These are phyloP conservation scores for Martensiomyces pterosporus DNA, from an alignment of 192 early-diverging fungal genomes.

Conservation along the genomic window DNA sequence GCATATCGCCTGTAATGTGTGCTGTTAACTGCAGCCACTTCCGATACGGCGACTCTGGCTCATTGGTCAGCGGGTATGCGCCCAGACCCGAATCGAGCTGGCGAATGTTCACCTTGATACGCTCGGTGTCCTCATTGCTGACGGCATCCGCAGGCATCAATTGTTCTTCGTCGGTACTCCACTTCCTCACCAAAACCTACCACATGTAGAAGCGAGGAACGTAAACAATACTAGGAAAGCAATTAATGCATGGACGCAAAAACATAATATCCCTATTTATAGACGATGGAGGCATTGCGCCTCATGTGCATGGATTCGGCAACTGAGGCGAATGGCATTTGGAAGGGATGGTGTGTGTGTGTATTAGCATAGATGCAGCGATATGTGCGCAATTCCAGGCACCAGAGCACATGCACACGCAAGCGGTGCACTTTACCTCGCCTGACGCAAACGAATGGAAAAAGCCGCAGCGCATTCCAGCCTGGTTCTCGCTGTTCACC, in stretches of 20 bases:
- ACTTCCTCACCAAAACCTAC: conserved; percentile 76
- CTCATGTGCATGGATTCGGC: too few species aligned
- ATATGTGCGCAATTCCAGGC: too few species aligned
- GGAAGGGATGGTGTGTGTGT: too few species aligned
- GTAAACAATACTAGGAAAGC: too few species aligned
- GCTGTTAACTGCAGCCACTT: conserved; percentile 76
- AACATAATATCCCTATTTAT: too few species aligned
- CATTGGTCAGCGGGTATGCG: conserved; percentile 68
- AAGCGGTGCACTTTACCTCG: conserved; percentile 39
- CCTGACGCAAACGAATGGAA: conserved; percentile 63
- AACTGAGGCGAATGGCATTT: too few species aligned
- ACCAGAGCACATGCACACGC: too few species aligned
- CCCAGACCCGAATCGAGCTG: conserved; percentile 78
- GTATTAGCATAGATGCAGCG: too few species aligned
- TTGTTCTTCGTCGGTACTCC: conserved; percentile 74
- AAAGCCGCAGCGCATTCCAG: conserved; percentile 68
- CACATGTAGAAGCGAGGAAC: not conserved
- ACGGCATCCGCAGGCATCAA: conserved; percentile 52
- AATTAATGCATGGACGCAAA: too few species aligned
- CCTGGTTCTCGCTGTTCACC: conserved; percentile 33
- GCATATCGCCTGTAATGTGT: conserved; percentile 55
- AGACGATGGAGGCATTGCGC: too few species aligned
- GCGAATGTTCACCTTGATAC: conserved; percentile 65
- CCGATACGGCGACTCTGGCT: conserved; percentile 55
- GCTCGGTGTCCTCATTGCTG: conserved; percentile 59